Evolutionary conservation across 768 basidiomycete species (phyloP), one percentile per base, ranked within the genome.

Genomic region (Leucocoprinus birnbaumii): DNA sequence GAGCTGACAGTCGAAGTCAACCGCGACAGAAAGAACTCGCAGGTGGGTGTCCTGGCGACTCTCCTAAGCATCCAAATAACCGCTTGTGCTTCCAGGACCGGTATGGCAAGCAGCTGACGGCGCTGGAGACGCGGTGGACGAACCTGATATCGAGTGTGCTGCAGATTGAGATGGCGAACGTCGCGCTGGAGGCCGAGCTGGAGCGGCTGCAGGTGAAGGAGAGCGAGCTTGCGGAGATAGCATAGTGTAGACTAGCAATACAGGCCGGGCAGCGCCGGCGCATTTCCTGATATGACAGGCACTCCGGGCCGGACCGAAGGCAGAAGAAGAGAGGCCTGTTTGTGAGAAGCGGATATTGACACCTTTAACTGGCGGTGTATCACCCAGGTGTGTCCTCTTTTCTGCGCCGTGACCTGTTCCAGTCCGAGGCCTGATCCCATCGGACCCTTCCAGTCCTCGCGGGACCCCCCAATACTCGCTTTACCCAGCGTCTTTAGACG

Each of bases 101-200:
- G 8, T 73, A 87, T 18, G 94, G 94, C 50, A 77, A 82, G 48
- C 91, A 94, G 62, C 73, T 98, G 56, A 89, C 84, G 25, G 74
- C 83, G 8, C 73, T 97, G 56, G 94, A 98, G 71, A 88, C 83
- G 35, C 80, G 86, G 58, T 98, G 95, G 95, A 95, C 92, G 19
- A 91, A 94, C 70, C 76, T 98, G 45, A 86, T 98, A 53, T 94
- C 92, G 51, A 88, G 73, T 63, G 89, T 95, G 43, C 73, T 98
- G 56, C 95, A 98, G 71, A 89, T 97, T 60, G 95, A 97, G 77
- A 86, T 98, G 84, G 96, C 94, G 16, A 95, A 94, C 66, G 80
- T 86, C 40, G 92, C 93, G 24, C 69, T 97, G 68, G 93, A 94
- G 61, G 85, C 76, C 4, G 93, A 97, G 64, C 77, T 97, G 46